phyloP scores from a whole-genome alignment of 495 filamentous ascomycete genomes.

The Tuber brumale region DNA sequence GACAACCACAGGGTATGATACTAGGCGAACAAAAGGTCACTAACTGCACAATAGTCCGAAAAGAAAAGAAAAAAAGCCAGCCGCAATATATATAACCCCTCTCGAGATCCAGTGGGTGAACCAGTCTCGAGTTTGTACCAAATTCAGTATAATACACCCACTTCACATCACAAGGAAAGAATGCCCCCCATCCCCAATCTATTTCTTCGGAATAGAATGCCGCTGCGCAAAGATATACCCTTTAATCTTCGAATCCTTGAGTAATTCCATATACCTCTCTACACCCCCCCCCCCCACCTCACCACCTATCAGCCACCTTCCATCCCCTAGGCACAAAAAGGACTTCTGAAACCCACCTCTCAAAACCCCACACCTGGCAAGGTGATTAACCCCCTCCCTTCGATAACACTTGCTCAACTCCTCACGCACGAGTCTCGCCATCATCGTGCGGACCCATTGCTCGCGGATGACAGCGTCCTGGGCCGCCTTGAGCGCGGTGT shows the following conservation, averaged over 20 bases:
- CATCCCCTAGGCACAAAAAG: not conserved
- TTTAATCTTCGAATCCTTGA: conserved; percentile 74
- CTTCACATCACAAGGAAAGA: not conserved
- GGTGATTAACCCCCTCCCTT: conserved; percentile 88
- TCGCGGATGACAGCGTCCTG: conserved; percentile 91
- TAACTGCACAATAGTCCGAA: not conserved
- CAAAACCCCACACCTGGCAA: conserved; percentile 90
- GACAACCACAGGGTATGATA: not conserved
- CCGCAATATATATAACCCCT: not conserved
- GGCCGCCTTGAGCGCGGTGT: conserved; percentile 76
- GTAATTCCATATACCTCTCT: conserved; percentile 91
- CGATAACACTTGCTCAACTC: conserved; percentile 95
- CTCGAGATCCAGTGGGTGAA: not conserved
- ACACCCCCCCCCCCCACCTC: not conserved
- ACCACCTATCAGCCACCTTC: conserved; percentile 7
- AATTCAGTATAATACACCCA: conserved; percentile 1
- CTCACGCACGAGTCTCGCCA: conserved; percentile 85
- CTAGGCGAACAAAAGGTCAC: not conserved
- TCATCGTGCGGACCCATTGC: conserved; percentile 97
- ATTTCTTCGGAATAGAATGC: conserved; percentile 53
- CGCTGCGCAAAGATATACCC: conserved; percentile 90
- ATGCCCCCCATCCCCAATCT: conserved; percentile 7
- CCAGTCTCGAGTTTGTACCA: not conserved
- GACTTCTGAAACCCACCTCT: conserved; percentile 61
- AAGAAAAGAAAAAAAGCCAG: not conserved